Percentiles rank a stretch among this genome's conserved stretches.
phyloP scores from a whole-genome alignment of 1,284 basidiomycete species.

The Trichosporon inkin region DNA sequence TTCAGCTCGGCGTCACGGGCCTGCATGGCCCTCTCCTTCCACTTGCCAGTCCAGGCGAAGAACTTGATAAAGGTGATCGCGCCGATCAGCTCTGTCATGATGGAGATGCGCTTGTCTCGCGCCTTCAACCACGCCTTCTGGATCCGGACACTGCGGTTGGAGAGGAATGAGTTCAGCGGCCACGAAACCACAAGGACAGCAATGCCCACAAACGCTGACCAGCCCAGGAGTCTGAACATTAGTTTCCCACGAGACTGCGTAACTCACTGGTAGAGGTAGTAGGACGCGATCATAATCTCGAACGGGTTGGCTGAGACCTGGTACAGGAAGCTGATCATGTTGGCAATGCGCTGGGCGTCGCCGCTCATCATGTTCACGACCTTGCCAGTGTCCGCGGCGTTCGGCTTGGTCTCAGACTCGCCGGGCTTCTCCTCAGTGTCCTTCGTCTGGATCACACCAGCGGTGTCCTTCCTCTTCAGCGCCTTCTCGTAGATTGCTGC shows the following conservation, averaged over 20 bases:
- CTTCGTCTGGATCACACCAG: constrained; percentile 63
- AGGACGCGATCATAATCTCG: constrained; percentile 69
- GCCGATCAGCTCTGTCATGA: constrained; percentile 77
- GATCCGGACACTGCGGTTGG: constrained; percentile 56
- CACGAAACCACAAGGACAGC: constrained; percentile 67
- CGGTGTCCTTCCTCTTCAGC: constrained; percentile 75
- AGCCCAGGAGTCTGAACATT: constrained; percentile 65
- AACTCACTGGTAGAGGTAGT: constrained; percentile 73
- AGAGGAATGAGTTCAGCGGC: constrained; percentile 54
- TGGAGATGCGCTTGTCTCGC: constrained; percentile 76
- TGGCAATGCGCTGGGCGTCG: constrained; percentile 39
- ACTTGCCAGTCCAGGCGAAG: constrained; percentile 50
- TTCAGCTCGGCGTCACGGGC: constrained; percentile 45
- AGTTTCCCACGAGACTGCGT: neutral
- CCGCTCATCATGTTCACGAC: constrained; percentile 54
- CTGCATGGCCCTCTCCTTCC: constrained; percentile 44
- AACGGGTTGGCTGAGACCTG: constrained; percentile 66
- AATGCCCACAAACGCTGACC: constrained; percentile 79
- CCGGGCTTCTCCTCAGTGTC: constrained; percentile 46
- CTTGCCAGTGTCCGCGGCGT: constrained; percentile 52
- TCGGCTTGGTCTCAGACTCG: constrained; percentile 29
- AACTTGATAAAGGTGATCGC: constrained; percentile 53
- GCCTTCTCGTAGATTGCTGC: constrained; percentile 83
- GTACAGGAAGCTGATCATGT: constrained; percentile 38
- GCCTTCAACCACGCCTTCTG: constrained; percentile 68